phyloP scores from a whole-genome alignment of 306 rosid species.

The Comarum palustre region DNA sequence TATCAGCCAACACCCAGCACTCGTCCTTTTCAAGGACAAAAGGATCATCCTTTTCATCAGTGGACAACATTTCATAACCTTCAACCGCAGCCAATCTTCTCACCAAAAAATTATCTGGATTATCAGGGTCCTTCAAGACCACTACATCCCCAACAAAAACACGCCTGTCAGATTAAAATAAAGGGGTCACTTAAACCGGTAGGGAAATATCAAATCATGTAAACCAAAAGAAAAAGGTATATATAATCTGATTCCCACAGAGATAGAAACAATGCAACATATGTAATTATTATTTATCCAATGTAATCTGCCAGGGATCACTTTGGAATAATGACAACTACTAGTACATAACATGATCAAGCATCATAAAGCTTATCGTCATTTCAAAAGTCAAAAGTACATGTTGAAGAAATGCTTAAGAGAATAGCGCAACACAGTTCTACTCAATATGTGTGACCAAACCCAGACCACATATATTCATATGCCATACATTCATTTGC shows the following conservation, averaged over 20 bases:
- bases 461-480: neutral
- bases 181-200: neutral
- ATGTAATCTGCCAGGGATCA: neutral
- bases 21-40: conserved; percentile 73
- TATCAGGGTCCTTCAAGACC: conserved; percentile 80
- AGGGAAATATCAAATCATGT: neutral
- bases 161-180: conserved; percentile 55
- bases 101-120: conserved; percentile 53
- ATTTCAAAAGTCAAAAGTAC: neutral
- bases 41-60: conserved; percentile 73
- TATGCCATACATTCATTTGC: neutral
- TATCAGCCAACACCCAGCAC: conserved; percentile 95
- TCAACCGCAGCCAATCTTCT: conserved; percentile 86
- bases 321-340: neutral
- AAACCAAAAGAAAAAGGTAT: neutral
- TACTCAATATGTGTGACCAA: neutral
- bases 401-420: conserved; percentile 5
- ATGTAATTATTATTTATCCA: too few relatives aligned
- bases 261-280: neutral
- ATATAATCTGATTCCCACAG: neutral
- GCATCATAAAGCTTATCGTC: neutral
- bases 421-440: neutral
- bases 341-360: neutral
- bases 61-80: conserved; percentile 90
- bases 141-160: conserved; percentile 94